Conservation (phyloP, 768 basidiomycete genomes). For the Lactarius hatsudake region DNA sequence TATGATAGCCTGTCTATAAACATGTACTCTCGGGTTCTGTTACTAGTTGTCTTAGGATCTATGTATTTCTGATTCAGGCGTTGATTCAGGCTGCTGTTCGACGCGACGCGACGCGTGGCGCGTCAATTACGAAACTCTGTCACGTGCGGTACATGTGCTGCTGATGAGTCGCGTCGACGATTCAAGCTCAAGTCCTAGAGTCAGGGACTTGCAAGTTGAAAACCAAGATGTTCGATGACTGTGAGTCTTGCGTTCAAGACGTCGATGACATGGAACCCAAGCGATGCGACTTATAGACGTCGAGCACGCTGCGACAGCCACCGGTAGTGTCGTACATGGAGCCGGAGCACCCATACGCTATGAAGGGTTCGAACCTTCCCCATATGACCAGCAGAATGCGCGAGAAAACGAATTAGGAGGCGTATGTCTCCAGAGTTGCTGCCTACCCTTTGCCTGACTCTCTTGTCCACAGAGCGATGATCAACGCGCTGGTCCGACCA, state of each 20-base stretch:
- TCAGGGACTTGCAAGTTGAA: not conserved
- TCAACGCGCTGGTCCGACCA: constrained; percentile 33
- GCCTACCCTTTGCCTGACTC: constrained; percentile 18
- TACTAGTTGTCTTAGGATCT: constrained; percentile 14
- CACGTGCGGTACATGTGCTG: not conserved
- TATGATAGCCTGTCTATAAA: constrained; percentile 5
- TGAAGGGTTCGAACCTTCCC: constrained; percentile 85
- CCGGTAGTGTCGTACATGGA: constrained; percentile 37
- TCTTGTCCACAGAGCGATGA: constrained; percentile 34
- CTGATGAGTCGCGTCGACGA: not conserved
- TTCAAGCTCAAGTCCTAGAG: not conserved
- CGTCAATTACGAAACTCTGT: not conserved
- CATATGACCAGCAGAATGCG: constrained; percentile 51
- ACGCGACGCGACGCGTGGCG: too few relatives aligned
- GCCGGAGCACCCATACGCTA: constrained; percentile 61
- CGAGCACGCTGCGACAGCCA: constrained; percentile 69
- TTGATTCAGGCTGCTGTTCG: constrained; percentile 1
- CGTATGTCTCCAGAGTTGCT: constrained; percentile 8
- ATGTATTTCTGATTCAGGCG: constrained; percentile 16
- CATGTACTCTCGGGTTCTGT: constrained; percentile 16
- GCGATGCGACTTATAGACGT: constrained; percentile 55
- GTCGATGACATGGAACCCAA: constrained; percentile 7
- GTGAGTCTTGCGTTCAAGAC: constrained; percentile 31
- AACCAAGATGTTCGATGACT: constrained; percentile 41
- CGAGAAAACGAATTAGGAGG: constrained; percentile 40